Base-by-base conservation (phyloP, 192 early-diverging fungal species). In the Entomortierella parvispora region DNA sequence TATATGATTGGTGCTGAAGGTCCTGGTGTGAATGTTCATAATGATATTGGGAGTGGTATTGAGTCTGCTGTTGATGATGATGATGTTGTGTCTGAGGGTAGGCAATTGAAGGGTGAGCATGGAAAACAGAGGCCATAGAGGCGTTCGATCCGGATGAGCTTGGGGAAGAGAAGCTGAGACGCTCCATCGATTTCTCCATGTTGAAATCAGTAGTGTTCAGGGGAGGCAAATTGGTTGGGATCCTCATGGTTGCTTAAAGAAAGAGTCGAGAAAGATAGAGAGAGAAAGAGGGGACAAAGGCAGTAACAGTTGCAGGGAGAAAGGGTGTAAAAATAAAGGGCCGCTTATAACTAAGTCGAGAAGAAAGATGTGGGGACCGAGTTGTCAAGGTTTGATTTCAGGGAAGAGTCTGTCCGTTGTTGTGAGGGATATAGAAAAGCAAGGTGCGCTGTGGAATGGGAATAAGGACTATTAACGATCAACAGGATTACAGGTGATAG, bases 131-230 rank as follows among this genome's bases (percentile, higher is more conserved):
- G 26, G 18, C 29, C 12, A 17, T 48, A 1, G 40, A 17, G 18
- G 26, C 58, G 32, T 58, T 34, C 2, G 69, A 17, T 0, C 52
- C 51, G 0, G 61, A 55, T 15, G 54, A 62, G 25, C 26, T 37
- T n/a, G 69, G 69, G 0, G 69, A 63, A 1, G 60, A 49, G 20
- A 71, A 62, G 17, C 61, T 62, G 59, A 71, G 62, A 6, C 61
- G 33, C 46, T 71, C 54, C 69, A 71, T 63, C 7, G 69, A 71
- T 45, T 49, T 43, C 52, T 63, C 69, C 53, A 71, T 44, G 22
- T 50, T 44, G 7, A 62, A 50, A 32, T 40, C 29, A 25, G 50
- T 47, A 17, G 58, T 52, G 50, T 53, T 70, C 68, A 70, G 37
- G 45, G 67, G 67, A 17, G 68, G 52, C 23, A 62, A 34, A 28